Percentiles rank a stretch among this genome's conserved stretches.
Conservation (phyloP, 2,329 filamentous ascomycete species). For the Hypomyces rosellus region DNA sequence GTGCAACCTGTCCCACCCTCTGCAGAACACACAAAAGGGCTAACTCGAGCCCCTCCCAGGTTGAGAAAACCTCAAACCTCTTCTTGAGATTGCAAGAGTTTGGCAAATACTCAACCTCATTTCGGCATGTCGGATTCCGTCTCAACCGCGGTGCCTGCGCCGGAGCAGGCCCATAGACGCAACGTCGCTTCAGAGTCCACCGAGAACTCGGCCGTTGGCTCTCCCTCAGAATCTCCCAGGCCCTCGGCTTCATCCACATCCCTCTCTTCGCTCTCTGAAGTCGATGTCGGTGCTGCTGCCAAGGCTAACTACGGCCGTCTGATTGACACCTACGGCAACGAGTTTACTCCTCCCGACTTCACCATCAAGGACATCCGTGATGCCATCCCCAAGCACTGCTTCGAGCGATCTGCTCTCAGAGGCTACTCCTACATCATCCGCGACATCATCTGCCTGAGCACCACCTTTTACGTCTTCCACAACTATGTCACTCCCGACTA, state of each 20-base stretch:
- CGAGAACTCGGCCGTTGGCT: constrained; percentile 51
- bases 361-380: constrained; percentile 97
- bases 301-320: constrained; percentile 55
- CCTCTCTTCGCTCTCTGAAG: constrained; percentile 79
- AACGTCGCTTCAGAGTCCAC: constrained; percentile 44
- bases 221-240: constrained; percentile 54
- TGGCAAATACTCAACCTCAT: too few relatives aligned
- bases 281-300: constrained; percentile 37
- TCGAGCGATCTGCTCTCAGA: constrained; percentile 70
- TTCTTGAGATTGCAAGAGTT: too few relatives aligned
- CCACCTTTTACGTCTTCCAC: constrained; percentile 83
- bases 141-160: constrained; percentile 34
- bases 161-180: constrained; percentile 41
- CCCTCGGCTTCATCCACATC: constrained; percentile 77
- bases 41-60: too few relatives aligned
- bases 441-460: constrained; percentile 65
- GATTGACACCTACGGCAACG: constrained; percentile 88
- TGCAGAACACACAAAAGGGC: too few relatives aligned
- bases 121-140: too few relatives aligned
- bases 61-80: too few relatives aligned
- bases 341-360: constrained; percentile 89
- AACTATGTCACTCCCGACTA: constrained; percentile 81
- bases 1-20: too few relatives aligned
- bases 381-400: constrained; percentile 97
- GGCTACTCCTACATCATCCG: constrained; percentile 80